Base-by-base conservation (phyloP, 1,284 basidiomycete genomes). In the Ceratobasidium sp. region DNA sequence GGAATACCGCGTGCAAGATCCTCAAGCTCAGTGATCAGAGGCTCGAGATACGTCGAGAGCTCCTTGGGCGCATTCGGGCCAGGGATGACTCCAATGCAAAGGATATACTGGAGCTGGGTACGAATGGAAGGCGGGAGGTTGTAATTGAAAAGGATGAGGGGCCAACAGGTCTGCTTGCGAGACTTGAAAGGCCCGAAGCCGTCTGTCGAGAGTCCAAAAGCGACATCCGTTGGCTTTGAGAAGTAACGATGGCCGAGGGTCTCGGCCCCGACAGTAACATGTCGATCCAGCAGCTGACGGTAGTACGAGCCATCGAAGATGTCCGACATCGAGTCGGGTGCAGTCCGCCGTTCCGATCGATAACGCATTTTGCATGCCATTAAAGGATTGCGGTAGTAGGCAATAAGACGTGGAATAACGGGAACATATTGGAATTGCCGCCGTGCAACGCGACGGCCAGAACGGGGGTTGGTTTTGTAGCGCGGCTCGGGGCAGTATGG, bases 91-190 rank as follows among this genome's bases (percentile, higher is more conserved):
- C 79, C 79, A 17, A 80, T n/a, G 54, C 70, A 74, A 17, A 80
- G 13, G 13, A 80, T 64, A 44, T 80, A 66, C 28, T 68, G 33
- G 10, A 77, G 57, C n/a, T 77, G 78, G 17, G 67, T 65, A 17
- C 79, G 79, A 10, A 67, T 54, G n/a, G 64, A 17, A 2, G 79
- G 80, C 1, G 73, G 73, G 20, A 80, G 78, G 77, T 80, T 80
- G 64, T 77, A 79, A 48, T 80, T 80, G 74, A 80, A 64, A 5
- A 68, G 33, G 50, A 80, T 74, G 13, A 78, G 48, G 10, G 79
- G 80, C 79, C 80, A 80, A 48, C 83, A 82, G 0, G 86, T 86
- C 17, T 83, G 80, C 15, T 84, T 85, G 10, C 75, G 70, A 5
- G 50, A 44, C 59, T 79, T 78, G 70, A 78, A 78, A 4, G 77